Conservation (phyloP, 306 rosid species). For the Prunus fruticosa region DNA sequence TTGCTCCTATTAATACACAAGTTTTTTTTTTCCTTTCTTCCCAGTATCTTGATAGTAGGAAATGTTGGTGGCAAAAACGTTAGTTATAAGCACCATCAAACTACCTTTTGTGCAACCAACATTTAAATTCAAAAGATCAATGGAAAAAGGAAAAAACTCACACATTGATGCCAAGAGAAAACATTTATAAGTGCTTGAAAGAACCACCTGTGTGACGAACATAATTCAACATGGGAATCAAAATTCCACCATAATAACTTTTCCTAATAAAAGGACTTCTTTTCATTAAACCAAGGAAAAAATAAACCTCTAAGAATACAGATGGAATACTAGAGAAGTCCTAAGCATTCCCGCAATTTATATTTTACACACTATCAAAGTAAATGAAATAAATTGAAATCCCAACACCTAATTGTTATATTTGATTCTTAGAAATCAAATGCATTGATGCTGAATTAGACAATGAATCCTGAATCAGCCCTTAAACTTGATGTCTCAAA, state of each 20-base stretch:
- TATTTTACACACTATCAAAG: not conserved
- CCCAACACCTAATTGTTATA: not conserved
- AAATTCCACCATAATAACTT: not conserved
- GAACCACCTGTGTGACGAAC: not conserved
- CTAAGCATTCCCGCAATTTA: not conserved
- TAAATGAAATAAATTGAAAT: not conserved
- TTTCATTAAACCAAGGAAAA: not conserved
- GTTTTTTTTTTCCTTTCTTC: not conserved
- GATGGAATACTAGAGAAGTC: not conserved
- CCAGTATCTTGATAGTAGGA: not conserved
- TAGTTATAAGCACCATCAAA: too few species aligned
- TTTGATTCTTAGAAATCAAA: not conserved
- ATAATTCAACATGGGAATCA: not conserved
- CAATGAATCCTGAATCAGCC: not conserved
- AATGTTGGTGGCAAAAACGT: not conserved
- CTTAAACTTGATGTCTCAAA: not conserved
- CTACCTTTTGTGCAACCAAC: not conserved
- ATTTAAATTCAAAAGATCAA: not conserved
- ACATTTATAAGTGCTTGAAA: not conserved
- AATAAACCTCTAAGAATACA: not conserved
- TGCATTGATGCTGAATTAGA: not conserved
- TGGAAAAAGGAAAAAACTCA: not conserved
- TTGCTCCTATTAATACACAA: not conserved
- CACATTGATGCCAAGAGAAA: not conserved
- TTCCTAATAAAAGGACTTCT: not conserved